These are phyloP conservation scores for Cladobotryum protrusum DNA, from an alignment of 2,329 filamentous ascomycete species.

Conservation along the genomic window DNA sequence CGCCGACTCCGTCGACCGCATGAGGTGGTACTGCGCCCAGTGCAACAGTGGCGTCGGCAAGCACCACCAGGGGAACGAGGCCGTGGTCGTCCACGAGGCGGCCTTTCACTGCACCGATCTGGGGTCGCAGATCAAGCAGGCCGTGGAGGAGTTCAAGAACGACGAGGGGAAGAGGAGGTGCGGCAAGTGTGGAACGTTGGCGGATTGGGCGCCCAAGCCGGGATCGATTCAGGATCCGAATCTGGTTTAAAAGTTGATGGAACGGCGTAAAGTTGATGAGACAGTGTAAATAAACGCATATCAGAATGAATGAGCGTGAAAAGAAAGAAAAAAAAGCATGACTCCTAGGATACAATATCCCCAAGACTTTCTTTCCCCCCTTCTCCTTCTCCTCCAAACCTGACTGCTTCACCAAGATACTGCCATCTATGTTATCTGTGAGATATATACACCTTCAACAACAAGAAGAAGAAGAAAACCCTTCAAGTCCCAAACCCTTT, in stretches of 20 bases:
- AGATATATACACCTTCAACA: constrained; percentile 3
- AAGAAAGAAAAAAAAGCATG: too few species aligned
- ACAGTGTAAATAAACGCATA: neutral
- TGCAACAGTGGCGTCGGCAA: constrained; percentile 50
- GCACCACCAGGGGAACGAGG: neutral
- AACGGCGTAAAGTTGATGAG: too few species aligned
- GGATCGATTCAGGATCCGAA: constrained; percentile 57
- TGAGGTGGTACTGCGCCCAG: constrained; percentile 82
- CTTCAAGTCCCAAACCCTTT: constrained; percentile 15
- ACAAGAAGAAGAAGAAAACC: too few species aligned
- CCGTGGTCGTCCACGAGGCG: constrained; percentile 69
- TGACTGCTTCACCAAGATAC: too few species aligned
- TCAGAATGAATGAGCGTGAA: neutral
- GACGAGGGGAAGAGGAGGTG: constrained; percentile 66
- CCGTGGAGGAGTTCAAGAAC: constrained; percentile 73
- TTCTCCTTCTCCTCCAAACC: too few species aligned
- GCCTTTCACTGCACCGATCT: constrained; percentile 84
- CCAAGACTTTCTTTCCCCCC: neutral
- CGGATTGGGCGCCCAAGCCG: constrained; percentile 60
- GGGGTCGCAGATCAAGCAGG: constrained; percentile 89
- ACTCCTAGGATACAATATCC: neutral
- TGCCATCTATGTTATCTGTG: too few species aligned
- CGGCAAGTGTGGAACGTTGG: constrained; percentile 66
- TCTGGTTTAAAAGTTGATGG: too few species aligned
- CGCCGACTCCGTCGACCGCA: constrained; percentile 60